Percentiles rank a stretch among this genome's conserved stretches.
These are phyloP conservation scores for Auricularia sp. DNA, from an alignment of 768 basidiomycete genomes.

Conservation along the genomic window DNA sequence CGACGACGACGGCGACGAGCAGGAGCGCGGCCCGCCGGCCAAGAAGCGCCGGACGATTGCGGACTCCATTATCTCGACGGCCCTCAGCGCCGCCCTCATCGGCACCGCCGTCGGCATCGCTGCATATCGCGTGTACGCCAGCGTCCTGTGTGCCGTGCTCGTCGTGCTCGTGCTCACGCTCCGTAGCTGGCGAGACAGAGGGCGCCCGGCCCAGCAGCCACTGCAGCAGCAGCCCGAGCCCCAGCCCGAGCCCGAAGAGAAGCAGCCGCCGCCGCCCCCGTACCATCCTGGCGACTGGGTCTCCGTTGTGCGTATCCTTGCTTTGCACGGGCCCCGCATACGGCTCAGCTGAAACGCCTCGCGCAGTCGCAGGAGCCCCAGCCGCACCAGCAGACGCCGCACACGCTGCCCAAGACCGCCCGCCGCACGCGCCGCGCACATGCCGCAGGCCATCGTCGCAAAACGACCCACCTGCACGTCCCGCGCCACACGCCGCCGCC, in stretches of 20 bases:
- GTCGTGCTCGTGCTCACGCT: neutral
- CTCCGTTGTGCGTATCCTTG: slow-evolving; percentile 10
- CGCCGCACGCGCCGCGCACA: slow-evolving; percentile 27
- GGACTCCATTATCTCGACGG: slow-evolving; percentile 74
- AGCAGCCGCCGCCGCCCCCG: slow-evolving; percentile 7
- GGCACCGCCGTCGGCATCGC: slow-evolving; percentile 81
- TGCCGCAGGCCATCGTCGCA: slow-evolving; percentile 28
- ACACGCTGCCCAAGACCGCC: slow-evolving; percentile 26
- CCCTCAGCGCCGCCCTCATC: slow-evolving; percentile 76
- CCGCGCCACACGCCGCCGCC: slow-evolving; percentile 19
- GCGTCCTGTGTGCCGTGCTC: slow-evolving; percentile 20
- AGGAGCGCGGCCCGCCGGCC: slow-evolving; percentile 35
- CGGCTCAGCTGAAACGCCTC: neutral
- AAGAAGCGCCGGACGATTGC: slow-evolving; percentile 77
- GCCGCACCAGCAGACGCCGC: slow-evolving; percentile 17
- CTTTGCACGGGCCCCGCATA: neutral
- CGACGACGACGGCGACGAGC: neutral
- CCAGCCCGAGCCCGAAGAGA: slow-evolving; percentile 15
- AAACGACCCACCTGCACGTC: slow-evolving; percentile 17
- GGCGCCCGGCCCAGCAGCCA: slow-evolving; percentile 38
- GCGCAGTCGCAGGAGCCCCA: slow-evolving; percentile 23
- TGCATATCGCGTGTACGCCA: slow-evolving; percentile 65
- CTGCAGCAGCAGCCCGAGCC: slow-evolving; percentile 36
- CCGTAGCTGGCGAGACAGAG: slow-evolving; percentile 67
- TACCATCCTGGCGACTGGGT: slow-evolving; percentile 39